phyloP scores from a whole-genome alignment of 257 asterid genomes.

The Gentiana dahurica region DNA sequence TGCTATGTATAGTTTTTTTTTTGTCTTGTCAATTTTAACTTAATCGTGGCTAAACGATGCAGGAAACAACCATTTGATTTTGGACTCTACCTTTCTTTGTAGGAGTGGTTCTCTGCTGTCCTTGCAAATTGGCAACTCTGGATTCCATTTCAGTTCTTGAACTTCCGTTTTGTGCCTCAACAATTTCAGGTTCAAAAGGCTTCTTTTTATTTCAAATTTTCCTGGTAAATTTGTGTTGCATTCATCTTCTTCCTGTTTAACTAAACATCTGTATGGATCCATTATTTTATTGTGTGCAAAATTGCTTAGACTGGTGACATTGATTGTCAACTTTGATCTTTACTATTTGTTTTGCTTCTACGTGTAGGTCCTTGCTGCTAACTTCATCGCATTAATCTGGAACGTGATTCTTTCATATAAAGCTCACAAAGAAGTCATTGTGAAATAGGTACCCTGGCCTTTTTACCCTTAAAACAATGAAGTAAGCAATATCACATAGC shows the following conservation, averaged over 20 bases:
- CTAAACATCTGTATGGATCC: background rate
- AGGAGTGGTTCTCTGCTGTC: constrained; percentile 95
- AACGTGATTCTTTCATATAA: constrained; percentile 78
- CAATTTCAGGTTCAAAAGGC: constrained; percentile 75
- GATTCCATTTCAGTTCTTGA: constrained; percentile 94
- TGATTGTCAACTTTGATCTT: background rate
- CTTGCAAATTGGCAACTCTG: constrained; percentile 93
- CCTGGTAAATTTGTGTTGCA: background rate
- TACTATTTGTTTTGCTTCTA: too few species aligned
- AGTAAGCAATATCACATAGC: too few species aligned
- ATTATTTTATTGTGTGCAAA: background rate
- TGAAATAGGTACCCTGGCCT: constrained; percentile 35
- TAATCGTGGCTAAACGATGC: background rate
- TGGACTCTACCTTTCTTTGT: constrained; percentile 4
- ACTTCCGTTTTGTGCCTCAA: constrained; percentile 88
- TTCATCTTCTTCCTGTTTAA: background rate
- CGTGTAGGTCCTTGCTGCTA: constrained; percentile 85
- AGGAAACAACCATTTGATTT: background rate
- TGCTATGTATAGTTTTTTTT: constrained; percentile 9
- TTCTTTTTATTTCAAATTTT: background rate
- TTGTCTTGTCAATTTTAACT: background rate
- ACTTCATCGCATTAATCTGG: constrained; percentile 66
- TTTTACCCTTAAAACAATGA: constrained; percentile 1
- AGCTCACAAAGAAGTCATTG: constrained; percentile 72
- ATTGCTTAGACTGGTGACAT: background rate